Percentiles rank a stretch among this genome's conserved stretches.
Evolutionary conservation across 2,329 filamentous ascomycete species (phyloP).

Genomic region (Aureobasidium leucospermi): DNA sequence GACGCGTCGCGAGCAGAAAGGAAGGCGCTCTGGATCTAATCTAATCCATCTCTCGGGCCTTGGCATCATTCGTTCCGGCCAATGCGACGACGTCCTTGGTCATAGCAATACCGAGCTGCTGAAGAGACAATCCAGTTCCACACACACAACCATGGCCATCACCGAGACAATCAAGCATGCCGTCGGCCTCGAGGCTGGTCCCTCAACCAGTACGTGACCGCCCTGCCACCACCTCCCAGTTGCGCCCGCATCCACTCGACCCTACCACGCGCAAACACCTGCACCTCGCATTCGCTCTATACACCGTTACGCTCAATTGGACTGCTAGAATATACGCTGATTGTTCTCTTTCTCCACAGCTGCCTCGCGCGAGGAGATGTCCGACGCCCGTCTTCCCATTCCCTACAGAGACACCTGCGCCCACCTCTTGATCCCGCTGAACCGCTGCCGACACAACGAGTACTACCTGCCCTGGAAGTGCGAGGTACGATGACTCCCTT

Average conservation of each 20-base stretch:
- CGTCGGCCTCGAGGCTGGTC: slow-evolving; percentile 35
- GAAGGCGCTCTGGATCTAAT: no score
- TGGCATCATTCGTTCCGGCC: neutral
- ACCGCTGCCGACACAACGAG: slow-evolving; percentile 84
- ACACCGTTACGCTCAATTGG: neutral
- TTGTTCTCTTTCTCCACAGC: slow-evolving; percentile 37
- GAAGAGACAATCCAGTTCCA: neutral
- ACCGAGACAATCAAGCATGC: slow-evolving; percentile 41
- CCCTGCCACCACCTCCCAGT: neutral
- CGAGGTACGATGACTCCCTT: slow-evolving; percentile 51
- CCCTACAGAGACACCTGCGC: slow-evolving; percentile 95
- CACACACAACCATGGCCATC: slow-evolving; percentile 31
- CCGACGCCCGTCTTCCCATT: slow-evolving; percentile 77
- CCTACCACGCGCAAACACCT: neutral
- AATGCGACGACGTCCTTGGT: slow-evolving; percentile 12
- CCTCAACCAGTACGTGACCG: slow-evolving; percentile 26
- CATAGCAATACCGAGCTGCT: neutral
- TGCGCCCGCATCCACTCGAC: neutral
- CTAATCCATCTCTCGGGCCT: neutral
- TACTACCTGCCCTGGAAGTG: slow-evolving; percentile 99
- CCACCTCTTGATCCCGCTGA: slow-evolving; percentile 87
- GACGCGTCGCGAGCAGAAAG: neutral
- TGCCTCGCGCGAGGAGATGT: slow-evolving; percentile 88
- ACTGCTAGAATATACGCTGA: slow-evolving; percentile 12
- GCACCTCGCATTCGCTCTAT: neutral